A percentile compares a stretch with the other conserved stretches of the same genome.
phyloP scores from a whole-genome alignment of 83 land plant genomes.

The Picea abies region DNA sequence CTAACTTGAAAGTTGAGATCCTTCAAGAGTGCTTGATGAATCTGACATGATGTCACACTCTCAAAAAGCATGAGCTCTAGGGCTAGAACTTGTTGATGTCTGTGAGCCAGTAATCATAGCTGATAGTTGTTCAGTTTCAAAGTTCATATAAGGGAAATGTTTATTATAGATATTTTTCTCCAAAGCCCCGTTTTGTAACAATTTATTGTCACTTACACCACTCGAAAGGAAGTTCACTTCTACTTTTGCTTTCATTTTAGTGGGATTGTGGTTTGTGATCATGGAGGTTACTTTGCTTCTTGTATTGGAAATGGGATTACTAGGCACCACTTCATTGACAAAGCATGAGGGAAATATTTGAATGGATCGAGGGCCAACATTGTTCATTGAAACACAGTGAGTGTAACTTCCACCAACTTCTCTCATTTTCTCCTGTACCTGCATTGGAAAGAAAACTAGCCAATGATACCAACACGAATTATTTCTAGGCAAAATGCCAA shows the following conservation, averaged over 20 bases:
- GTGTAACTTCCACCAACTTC: too few species aligned
- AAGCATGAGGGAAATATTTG: constrained; percentile 7
- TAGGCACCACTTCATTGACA: background rate
- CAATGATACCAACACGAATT: background rate
- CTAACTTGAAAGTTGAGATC: background rate
- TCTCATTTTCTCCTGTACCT: too few species aligned
- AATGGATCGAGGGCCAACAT: background rate
- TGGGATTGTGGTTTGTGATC: background rate
- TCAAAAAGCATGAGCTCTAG: background rate
- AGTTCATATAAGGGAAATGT: background rate
- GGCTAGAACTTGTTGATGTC: background rate
- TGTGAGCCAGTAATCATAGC: too few species aligned
- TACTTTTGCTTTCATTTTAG: background rate
- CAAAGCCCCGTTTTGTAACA: background rate
- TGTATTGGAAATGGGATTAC: background rate
- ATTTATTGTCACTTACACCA: background rate
- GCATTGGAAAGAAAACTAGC: too few species aligned
- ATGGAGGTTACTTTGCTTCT: background rate
- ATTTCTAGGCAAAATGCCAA: background rate
- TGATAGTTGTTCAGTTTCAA: background rate
- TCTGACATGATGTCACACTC: background rate
- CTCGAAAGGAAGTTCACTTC: background rate
- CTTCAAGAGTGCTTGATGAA: constrained; percentile 6
- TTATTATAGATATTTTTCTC: background rate
- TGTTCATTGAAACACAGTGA: background rate